Conservation (phyloP, 495 filamentous ascomycete species). For the Opeltia flavorubescens region DNA sequence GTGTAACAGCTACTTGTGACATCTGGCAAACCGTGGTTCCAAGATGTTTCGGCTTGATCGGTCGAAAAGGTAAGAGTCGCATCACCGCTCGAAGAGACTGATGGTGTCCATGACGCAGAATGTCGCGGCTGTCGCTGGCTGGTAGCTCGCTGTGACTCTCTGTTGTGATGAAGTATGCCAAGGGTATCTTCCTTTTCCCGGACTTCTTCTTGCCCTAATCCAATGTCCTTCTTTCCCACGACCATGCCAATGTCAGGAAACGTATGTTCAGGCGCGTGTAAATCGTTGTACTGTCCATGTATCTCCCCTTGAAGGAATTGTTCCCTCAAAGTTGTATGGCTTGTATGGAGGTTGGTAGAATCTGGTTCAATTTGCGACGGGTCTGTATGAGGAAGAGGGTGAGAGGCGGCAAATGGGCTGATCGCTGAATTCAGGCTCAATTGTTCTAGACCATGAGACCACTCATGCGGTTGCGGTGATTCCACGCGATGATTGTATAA, state of each 20-base stretch:
- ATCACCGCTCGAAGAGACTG: neutral
- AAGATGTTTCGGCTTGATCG: conserved; percentile 8
- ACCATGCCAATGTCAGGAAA: neutral
- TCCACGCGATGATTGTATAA: conserved; percentile 9
- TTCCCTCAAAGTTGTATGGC: neutral
- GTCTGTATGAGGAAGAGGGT: no score
- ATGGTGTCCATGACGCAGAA: neutral
- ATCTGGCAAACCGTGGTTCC: conserved; percentile 7
- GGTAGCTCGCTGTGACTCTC: no score
- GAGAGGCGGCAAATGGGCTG: neutral
- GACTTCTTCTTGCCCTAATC: neutral
- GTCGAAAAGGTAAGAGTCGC: neutral
- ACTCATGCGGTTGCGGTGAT: conserved; percentile 7
- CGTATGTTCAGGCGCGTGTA: neutral
- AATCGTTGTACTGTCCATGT: neutral
- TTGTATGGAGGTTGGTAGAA: no score
- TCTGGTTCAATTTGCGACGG: no score
- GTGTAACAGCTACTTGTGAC: conserved; percentile 2
- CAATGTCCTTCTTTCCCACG: neutral
- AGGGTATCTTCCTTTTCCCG: neutral
- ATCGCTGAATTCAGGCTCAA: conserved; percentile 9
- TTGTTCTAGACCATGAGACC: conserved; percentile 15
- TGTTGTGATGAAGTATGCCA: neutral
- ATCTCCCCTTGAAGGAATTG: neutral
- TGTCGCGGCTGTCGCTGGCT: neutral